Evolutionary conservation across 371 early-diverging fungal species (phyloP), one percentile per base, ranked within the genome.

Genomic region (Circinella minor): DNA sequence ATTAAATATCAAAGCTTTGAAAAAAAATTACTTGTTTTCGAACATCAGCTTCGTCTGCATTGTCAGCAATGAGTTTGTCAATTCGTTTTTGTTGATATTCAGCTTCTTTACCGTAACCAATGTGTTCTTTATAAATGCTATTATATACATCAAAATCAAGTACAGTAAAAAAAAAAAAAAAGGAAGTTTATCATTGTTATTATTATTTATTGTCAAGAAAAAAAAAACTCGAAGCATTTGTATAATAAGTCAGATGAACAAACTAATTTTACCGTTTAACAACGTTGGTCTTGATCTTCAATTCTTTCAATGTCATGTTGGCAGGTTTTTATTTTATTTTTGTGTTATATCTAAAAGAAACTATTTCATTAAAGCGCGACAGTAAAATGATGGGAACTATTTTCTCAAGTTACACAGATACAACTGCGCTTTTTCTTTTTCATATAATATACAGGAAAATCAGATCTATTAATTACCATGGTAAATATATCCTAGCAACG

Each of bases 211-310:
- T 11, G 1, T 47, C 47, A 15, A 47, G 51, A 51, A n/a, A 51
- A 51, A 51, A 1, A n/a, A 1, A 13, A 51, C 4, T 51, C 8
- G n/a, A 51, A 13, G 15, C 8, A n/a, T 5, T 13, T 8, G 6
- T 43, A 43, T 9, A 43, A 11, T 2, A 43, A 9, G 11, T 9
- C 11, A 9, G 43, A 43, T 43, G 43, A 1, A 11, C 6, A 43
- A 2, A 9, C 2, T 9, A 43, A 9, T 43, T 51, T n/a, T 74
- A 91, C 91, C 92, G 81, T 66, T 88, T 89, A 14, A 90, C 89
- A 34, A 88, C 87, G 73, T 89, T 89, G 34, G 91, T 88, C 70
- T 92, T 89, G 70, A 91, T 91, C 65, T 91, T 92, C 6, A 92
- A 78, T 36, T 89, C 85, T 17, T 83, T 73, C 34, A 85, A 71